A percentile compares a stretch with the other conserved stretches of the same genome.
These are phyloP conservation scores for Leptographium radiaticola DNA, from an alignment of 2,329 filamentous ascomycete species.

Conservation along the genomic window DNA sequence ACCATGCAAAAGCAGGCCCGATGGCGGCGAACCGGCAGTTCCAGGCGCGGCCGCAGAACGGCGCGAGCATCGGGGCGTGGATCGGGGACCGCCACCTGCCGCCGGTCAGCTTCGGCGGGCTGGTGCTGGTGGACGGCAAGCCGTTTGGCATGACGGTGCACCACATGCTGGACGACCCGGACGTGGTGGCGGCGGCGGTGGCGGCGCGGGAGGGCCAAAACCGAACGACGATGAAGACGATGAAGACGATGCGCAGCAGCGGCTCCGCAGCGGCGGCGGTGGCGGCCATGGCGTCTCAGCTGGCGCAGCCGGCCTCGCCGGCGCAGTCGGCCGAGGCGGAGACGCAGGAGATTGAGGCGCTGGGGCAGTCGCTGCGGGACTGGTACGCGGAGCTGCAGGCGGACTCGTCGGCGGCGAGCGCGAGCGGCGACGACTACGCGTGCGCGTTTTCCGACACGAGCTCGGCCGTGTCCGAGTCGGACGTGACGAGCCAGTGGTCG, in stretches of 20 bases:
- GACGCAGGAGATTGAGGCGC: conserved; percentile 15
- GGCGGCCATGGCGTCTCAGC: not conserved
- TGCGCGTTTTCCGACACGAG: conserved; percentile 52
- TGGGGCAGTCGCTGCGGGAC: conserved; percentile 22
- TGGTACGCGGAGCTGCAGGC: conserved; percentile 26
- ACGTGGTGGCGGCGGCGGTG: conserved; percentile 18
- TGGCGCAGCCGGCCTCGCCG: not conserved
- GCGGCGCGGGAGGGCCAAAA: conserved; percentile 6
- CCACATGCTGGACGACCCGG: conserved; percentile 76
- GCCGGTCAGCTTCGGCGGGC: conserved; percentile 80
- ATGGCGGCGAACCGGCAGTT: conserved; percentile 57
- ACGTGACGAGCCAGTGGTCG: conserved; percentile 36
- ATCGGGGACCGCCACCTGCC: conserved; percentile 74
- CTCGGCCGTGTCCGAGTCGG: conserved; percentile 35
- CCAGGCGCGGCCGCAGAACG: conserved; percentile 67
- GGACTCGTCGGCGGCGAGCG: conserved; percentile 26
- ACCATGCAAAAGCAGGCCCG: conserved; percentile 14
- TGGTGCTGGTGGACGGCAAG: conserved; percentile 72
- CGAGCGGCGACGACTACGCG: conserved; percentile 37
- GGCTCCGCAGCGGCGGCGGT: conserved; percentile 11
- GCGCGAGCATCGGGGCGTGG: conserved; percentile 88
- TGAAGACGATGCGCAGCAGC: conserved; percentile 12
- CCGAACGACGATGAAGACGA: no score
- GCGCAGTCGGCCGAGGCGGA: conserved; percentile 11
- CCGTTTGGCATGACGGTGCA: conserved; percentile 93